A percentile compares a stretch with the other conserved stretches of the same genome.
These are phyloP conservation scores for Colletotrichum phormii DNA, from an alignment of 2,329 filamentous ascomycete genomes.

Conservation along the genomic window DNA sequence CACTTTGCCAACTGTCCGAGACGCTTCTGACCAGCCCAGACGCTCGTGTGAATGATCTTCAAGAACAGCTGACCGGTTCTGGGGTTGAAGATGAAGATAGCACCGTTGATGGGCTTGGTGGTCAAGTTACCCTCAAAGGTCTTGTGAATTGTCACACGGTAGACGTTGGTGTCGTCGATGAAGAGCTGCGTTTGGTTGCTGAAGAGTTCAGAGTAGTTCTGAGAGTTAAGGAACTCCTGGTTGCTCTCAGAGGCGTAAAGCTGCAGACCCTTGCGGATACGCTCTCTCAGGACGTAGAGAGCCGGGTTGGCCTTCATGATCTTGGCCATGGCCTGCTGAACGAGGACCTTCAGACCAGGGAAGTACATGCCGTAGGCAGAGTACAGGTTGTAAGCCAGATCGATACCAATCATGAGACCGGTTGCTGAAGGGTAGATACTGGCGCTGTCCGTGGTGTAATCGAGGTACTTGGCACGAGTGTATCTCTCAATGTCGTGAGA, in stretches of 20 bases:
- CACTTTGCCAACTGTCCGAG: conserved; percentile 97
- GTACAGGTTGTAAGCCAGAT: conserved; percentile 97
- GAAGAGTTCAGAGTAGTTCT: conserved; percentile 99
- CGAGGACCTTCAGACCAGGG: conserved; percentile 92
- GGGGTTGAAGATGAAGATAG: conserved; percentile 99
- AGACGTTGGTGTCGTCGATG: conserved; percentile 99
- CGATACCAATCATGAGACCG: conserved; percentile 96
- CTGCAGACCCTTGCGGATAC: conserved; percentile 98
- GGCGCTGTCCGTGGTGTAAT: conserved; percentile 98
- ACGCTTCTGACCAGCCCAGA: conserved; percentile 99
- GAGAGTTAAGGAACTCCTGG: conserved; percentile 98
- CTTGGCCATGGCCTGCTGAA: conserved; percentile 99
- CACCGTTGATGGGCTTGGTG: conserved; percentile 98
- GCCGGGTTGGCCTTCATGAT: conserved; percentile 99
- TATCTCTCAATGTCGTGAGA: conserved; percentile 99
- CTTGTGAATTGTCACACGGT: conserved; percentile 99
- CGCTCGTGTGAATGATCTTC: conserved; percentile 99
- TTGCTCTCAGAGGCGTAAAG: conserved; percentile 98
- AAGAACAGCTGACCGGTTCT: conserved; percentile 96
- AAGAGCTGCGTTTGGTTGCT: conserved; percentile 99
- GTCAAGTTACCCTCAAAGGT: conserved; percentile 99
- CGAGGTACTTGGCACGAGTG: conserved; percentile 95
- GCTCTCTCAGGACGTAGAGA: conserved; percentile 94
- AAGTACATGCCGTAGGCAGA: conserved; percentile 99
- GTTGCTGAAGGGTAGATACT: conserved; percentile 98